These are phyloP conservation scores for Arthrobotrys musiformis DNA, from an alignment of 2,329 filamentous ascomycete genomes.

Conservation along the genomic window DNA sequence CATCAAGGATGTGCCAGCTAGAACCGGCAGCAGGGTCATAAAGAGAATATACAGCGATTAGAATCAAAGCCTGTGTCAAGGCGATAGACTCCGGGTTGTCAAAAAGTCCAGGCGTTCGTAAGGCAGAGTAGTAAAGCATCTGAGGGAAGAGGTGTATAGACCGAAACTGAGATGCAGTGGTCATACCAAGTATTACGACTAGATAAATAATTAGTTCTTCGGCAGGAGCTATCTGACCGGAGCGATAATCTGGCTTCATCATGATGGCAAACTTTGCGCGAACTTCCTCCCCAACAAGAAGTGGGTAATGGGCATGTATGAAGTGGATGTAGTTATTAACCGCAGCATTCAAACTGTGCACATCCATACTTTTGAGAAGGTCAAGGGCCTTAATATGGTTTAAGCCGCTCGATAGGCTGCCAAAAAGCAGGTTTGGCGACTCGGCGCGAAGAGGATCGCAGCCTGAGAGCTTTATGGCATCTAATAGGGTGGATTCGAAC, in stretches of 20 bases:
- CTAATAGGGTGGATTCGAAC: slow-evolving; percentile 43
- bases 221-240: slow-evolving; percentile 31
- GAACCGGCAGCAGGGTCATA: slow-evolving; percentile 49
- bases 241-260: slow-evolving; percentile 23
- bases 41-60: slow-evolving; percentile 48
- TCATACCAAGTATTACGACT: slow-evolving; percentile 48
- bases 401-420: slow-evolving; percentile 20
- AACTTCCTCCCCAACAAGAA: slow-evolving; percentile 37
- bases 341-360: slow-evolving; percentile 1
- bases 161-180: slow-evolving; percentile 26
- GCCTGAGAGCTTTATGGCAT: slow-evolving; percentile 44
- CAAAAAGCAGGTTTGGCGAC: slow-evolving; percentile 43
- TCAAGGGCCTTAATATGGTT: slow-evolving; percentile 14
- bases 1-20: slow-evolving; percentile 51
- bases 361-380: slow-evolving; percentile 34
- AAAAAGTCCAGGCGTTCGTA: slow-evolving; percentile 26
- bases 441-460: slow-evolving; percentile 48
- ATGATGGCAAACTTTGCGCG: slow-evolving; percentile 46
- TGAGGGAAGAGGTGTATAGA: slow-evolving; percentile 36
- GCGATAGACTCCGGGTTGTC: slow-evolving; percentile 34
- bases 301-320: slow-evolving; percentile 47
- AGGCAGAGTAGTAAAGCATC: slow-evolving; percentile 43
- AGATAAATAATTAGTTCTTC: slow-evolving; percentile 49
- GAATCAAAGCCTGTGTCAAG: slow-evolving; percentile 48
- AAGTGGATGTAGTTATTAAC: slow-evolving; percentile 50